Evolutionary conservation across 768 basidiomycete genomes (phyloP), one percentile per base, ranked within the genome.

Genomic region (Agrocybe pediades): DNA sequence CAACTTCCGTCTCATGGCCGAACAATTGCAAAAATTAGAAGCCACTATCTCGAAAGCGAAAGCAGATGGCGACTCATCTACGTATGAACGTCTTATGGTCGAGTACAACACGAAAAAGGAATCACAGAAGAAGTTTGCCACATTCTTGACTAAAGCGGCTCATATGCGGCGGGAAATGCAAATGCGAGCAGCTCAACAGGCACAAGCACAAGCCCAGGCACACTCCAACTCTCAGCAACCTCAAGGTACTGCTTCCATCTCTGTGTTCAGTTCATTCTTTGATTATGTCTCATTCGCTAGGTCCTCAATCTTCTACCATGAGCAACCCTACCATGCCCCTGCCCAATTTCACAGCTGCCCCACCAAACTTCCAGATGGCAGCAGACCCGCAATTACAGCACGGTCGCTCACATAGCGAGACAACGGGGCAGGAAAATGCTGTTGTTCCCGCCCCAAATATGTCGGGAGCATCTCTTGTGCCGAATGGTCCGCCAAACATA

Each of bases 401-500:
- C 29, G 40, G 44, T 11, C 53, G 57, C 30, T 58, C 57, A 5
- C 26, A 54, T 29, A 58, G 53, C 19, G 53, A 53, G 40, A 42
- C 51, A 30, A 21, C 56, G 45, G 42, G 49, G 55, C 46, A 41
- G 9, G 20, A 46, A 19, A 48, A 47, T 57, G 15, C 46, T 21
- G 24, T 51, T 21, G 33, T n/a, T n/a, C n/a, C 39, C 46, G 41
- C 9, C 40, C 55, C 49, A 27, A 13, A 19, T 20, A 43, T 43
- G 16, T 41, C 26, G 16, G 29, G 17, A 15, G 43, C 9, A 23
- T 23, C 30, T 5, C 15, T 13, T 5, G 13, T 20, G 11, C 19
- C 45, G 20, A 24, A 42, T 24, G 33, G 41, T 19, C 20, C 42
- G 17, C 49, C 48, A 0, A 41, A 41, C n/a, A 26, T 74, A 11